Conservation (phyloP, 768 basidiomycete species). For the Tylopilus sp. region DNA sequence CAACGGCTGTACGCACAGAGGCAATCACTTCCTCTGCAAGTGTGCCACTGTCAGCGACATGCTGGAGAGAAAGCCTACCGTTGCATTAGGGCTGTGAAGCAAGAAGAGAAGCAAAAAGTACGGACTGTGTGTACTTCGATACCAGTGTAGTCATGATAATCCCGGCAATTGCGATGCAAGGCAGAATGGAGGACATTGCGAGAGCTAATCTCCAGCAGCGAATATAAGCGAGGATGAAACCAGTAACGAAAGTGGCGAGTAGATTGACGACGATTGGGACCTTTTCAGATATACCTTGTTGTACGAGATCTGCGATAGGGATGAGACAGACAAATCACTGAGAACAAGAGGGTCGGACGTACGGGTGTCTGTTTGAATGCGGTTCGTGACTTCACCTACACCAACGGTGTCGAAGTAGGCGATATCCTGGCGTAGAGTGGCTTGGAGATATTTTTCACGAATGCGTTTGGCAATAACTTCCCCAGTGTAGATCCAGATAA, state of each 20-base stretch:
- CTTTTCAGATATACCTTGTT: conserved; percentile 58
- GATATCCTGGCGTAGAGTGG: too few relatives aligned
- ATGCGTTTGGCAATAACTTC: too few relatives aligned
- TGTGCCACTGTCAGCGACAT: conserved; percentile 75
- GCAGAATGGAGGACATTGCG: conserved; percentile 77
- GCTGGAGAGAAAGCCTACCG: conserved; percentile 59
- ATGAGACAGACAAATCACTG: neutral
- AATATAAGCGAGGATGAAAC: conserved; percentile 71
- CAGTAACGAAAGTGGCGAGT: conserved; percentile 67
- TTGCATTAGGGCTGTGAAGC: neutral
- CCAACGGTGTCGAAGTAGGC: too few relatives aligned
- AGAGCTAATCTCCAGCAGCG: conserved; percentile 81
- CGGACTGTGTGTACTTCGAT: conserved; percentile 65
- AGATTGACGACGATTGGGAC: conserved; percentile 68
- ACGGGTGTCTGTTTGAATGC: conserved; percentile 85
- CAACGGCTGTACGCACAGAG: conserved; percentile 86
- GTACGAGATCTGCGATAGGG: conserved; percentile 63
- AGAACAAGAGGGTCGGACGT: conserved; percentile 25
- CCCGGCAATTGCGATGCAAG: conserved; percentile 77
- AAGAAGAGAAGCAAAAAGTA: conserved; percentile 11
- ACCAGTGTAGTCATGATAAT: conserved; percentile 67
- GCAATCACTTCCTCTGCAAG: conserved; percentile 93
- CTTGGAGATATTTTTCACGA: too few relatives aligned
- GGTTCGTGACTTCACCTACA: too few relatives aligned
- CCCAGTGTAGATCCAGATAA: too few relatives aligned